phyloP scores from a whole-genome alignment of 2,329 filamentous ascomycete genomes.

The Paraconiothyrium brasiliense region DNA sequence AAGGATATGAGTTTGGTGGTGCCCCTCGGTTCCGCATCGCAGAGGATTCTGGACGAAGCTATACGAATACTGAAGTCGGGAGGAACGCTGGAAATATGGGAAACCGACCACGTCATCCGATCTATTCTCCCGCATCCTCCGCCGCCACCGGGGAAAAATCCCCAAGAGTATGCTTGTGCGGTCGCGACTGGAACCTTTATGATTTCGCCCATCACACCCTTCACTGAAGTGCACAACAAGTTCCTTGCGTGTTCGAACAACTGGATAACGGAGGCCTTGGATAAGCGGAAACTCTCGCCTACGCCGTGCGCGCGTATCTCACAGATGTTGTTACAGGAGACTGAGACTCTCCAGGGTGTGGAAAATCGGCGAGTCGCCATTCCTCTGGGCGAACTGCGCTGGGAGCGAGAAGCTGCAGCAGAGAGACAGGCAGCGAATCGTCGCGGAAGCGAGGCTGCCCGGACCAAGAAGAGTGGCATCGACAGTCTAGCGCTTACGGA shows the following conservation, averaged over 20 bases:
- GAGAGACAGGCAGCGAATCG: conserved; percentile 53
- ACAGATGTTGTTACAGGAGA: conserved; percentile 82
- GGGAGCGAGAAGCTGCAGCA: conserved; percentile 77
- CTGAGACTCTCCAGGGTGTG: conserved; percentile 74
- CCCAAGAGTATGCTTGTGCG: conserved; percentile 71
- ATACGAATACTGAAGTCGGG: conserved; percentile 79
- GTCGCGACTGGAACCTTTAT: conserved; percentile 80
- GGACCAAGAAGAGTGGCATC: conserved; percentile 47
- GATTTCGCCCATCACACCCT: conserved; percentile 82
- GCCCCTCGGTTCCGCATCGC: conserved; percentile 64
- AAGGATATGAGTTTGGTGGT: conserved; percentile 83
- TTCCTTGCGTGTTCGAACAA: conserved; percentile 84
- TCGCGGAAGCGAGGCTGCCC: conserved; percentile 63
- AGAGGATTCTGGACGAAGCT: conserved; percentile 73
- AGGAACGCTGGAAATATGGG: conserved; percentile 87
- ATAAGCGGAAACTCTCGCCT: conserved; percentile 72
- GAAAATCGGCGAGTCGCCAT: conserved; percentile 83
- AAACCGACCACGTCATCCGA: conserved; percentile 83
- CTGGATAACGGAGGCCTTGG: conserved; percentile 81
- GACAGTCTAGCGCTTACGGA: conserved; percentile 65
- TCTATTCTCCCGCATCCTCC: conserved; percentile 83
- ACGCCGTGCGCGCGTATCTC: conserved; percentile 82
- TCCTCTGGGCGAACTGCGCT: conserved; percentile 82
- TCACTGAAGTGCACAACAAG: conserved; percentile 81
- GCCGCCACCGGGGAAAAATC: conserved; percentile 63